Conservation (phyloP, 176 grass and related monocot species). For the Rhipidocladum racemiflorum region DNA sequence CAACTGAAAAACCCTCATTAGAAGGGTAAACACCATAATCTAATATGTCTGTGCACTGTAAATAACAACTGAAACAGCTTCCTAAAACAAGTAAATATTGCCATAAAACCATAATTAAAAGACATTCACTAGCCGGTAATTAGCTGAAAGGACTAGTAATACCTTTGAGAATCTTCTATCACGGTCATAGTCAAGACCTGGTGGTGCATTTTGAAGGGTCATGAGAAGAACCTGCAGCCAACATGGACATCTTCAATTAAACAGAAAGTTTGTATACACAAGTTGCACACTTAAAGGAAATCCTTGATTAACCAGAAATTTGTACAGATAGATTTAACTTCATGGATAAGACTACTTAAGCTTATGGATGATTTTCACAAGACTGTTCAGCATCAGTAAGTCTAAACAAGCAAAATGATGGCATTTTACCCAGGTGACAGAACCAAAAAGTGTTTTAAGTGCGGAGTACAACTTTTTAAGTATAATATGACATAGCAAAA, state of each 20-base stretch:
- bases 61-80: constrained; percentile 47
- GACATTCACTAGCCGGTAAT: constrained; percentile 4
- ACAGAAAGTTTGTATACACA: not conserved
- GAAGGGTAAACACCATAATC: constrained; percentile 32
- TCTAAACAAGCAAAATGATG: not conserved
- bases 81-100: constrained; percentile 57
- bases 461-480: not conserved
- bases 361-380: not conserved
- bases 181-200: constrained; percentile 98
- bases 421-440: not conserved
- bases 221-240: constrained; percentile 88
- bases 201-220: constrained; percentile 99
- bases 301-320: constrained; percentile 10
- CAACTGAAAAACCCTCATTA: constrained; percentile 72
- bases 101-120: constrained; percentile 51
- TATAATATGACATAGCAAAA: not conserved
- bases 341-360: not conserved
- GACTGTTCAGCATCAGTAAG: not conserved
- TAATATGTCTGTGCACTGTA: constrained; percentile 42
- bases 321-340: constrained; percentile 11
- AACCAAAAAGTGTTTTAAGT: not conserved
- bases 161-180: constrained; percentile 98
- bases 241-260: not conserved
- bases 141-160: constrained; percentile 59
- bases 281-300: not conserved